Percentiles rank a stretch among this genome's conserved stretches.
These are phyloP conservation scores for Gonium pectorale DNA, from an alignment of 139 green algal species.

Conservation along the genomic window DNA sequence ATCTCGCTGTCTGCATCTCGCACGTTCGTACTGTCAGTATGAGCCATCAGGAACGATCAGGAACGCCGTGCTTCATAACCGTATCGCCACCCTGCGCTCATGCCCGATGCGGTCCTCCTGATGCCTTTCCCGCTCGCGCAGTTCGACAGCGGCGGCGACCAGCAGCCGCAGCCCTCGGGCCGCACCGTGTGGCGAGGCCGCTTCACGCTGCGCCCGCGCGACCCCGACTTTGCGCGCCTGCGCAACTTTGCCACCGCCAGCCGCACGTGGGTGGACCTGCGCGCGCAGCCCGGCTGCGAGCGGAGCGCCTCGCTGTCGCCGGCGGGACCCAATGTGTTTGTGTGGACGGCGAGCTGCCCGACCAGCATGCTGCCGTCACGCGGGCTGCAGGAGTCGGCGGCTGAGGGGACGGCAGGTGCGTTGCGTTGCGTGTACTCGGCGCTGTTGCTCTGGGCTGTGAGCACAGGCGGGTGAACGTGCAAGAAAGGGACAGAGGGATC, in stretches of 20 bases:
- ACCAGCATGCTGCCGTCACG: background rate
- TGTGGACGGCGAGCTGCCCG: conserved; percentile 40
- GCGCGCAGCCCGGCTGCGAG: background rate
- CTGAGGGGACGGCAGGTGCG: too few species aligned
- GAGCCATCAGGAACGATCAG: too few species aligned
- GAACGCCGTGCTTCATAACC: too few species aligned
- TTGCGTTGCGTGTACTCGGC: too few species aligned
- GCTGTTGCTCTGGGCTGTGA: too few species aligned
- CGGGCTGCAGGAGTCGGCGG: background rate
- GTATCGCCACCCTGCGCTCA: too few species aligned
- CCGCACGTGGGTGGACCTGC: conserved; percentile 29
- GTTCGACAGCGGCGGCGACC: background rate
- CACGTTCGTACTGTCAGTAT: too few species aligned
- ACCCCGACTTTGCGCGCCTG: conserved; percentile 17
- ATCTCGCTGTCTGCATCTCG: too few species aligned
- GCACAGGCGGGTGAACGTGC: too few species aligned
- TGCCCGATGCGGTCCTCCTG: background rate
- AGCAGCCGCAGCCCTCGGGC: background rate
- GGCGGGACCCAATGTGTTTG: conserved; percentile 27
- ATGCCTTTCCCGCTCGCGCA: background rate
- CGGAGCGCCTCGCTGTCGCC: conserved; percentile 1
- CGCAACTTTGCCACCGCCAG: conserved; percentile 26
- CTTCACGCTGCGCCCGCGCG: conserved; percentile 23
- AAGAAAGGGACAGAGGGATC: background rate
- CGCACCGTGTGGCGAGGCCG: conserved; percentile 36